Percentiles rank a stretch among this genome's conserved stretches.
phyloP scores from a whole-genome alignment of 2,329 filamentous ascomycete species.

The Raffaelea arxii region DNA sequence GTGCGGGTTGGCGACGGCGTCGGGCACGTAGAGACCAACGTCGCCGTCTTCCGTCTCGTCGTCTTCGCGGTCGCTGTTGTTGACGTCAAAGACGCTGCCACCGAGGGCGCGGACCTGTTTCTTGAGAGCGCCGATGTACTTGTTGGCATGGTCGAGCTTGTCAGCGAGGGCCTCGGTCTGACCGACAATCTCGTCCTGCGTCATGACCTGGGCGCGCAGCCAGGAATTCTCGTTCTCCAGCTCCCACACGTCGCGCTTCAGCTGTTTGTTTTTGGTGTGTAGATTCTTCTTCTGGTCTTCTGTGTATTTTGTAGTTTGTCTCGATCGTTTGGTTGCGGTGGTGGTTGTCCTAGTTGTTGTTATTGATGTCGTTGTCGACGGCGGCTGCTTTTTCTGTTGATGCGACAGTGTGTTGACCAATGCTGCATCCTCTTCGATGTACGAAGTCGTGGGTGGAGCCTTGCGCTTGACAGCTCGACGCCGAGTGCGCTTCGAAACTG shows the following conservation, averaged over 20 bases:
- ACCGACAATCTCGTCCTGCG: neutral
- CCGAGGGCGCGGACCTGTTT: slow-evolving; percentile 2
- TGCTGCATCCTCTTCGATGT: too few species aligned
- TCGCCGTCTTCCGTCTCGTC: slow-evolving; percentile 38
- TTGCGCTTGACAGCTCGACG: too few species aligned
- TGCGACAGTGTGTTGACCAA: too few species aligned
- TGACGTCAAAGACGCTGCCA: neutral
- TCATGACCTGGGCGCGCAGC: neutral
- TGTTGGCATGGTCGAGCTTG: neutral
- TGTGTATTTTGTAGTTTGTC: too few species aligned
- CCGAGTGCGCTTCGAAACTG: too few species aligned
- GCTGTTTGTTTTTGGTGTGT: neutral
- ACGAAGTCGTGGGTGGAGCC: too few species aligned
- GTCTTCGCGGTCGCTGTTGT: slow-evolving; percentile 37
- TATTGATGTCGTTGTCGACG: too few species aligned
- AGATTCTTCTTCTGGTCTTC: too few species aligned
- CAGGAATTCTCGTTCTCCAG: neutral
- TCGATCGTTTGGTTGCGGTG: too few species aligned
- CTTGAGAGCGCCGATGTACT: slow-evolving; percentile 2
- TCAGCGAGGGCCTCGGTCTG: neutral
- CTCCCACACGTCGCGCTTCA: neutral
- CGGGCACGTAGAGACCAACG: slow-evolving; percentile 12
- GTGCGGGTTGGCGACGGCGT: slow-evolving; percentile 59
- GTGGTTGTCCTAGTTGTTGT: too few species aligned
- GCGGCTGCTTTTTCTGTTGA: too few species aligned